Evolutionary conservation across 495 filamentous ascomycete genomes (phyloP).

Genomic region (Penicillium waksmanii): DNA sequence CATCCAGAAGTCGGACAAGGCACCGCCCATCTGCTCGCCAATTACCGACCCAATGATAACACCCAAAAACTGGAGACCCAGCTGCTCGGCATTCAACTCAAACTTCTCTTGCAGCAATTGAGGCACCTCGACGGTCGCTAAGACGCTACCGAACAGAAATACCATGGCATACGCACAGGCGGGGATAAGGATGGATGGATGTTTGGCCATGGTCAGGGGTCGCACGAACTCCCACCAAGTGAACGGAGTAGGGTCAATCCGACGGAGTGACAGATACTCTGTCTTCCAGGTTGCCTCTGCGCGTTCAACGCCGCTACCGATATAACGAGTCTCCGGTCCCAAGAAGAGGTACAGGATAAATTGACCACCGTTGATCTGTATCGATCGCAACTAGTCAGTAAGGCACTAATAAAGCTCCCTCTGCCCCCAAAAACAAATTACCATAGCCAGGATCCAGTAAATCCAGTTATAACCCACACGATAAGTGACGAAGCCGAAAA

Average conservation of each 20-base stretch:
- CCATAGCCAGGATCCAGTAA: slow-evolving; percentile 50
- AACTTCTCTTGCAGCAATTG: slow-evolving; percentile 55
- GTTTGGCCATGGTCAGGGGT: slow-evolving; percentile 45
- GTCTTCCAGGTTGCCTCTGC: slow-evolving; percentile 33
- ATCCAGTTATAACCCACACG: slow-evolving; percentile 47
- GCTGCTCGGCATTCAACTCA: slow-evolving; percentile 53
- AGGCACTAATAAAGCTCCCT: neutral
- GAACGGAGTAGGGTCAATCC: slow-evolving; percentile 55
- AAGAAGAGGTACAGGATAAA: slow-evolving; percentile 58
- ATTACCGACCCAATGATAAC: slow-evolving; percentile 57
- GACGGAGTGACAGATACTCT: slow-evolving; percentile 47
- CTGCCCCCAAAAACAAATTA: slow-evolving; percentile 23
- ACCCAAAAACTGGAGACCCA: slow-evolving; percentile 56
- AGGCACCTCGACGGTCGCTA: slow-evolving; percentile 57
- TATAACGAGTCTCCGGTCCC: slow-evolving; percentile 59
- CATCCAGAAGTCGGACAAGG: slow-evolving; percentile 54
- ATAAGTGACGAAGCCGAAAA: slow-evolving; percentile 51
- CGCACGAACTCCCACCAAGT: slow-evolving; percentile 48
- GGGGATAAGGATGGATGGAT: slow-evolving; percentile 50
- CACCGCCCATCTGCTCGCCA: slow-evolving; percentile 58
- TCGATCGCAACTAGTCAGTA: slow-evolving; percentile 18
- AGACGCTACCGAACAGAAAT: slow-evolving; percentile 51
- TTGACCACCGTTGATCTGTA: slow-evolving; percentile 55
- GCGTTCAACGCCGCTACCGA: slow-evolving; percentile 31
- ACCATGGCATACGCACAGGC: slow-evolving; percentile 55